Evolutionary conservation across 2,329 filamentous ascomycete species (phyloP), one percentile per base, ranked within the genome.

Genomic region (Mariannaea elegans): DNA sequence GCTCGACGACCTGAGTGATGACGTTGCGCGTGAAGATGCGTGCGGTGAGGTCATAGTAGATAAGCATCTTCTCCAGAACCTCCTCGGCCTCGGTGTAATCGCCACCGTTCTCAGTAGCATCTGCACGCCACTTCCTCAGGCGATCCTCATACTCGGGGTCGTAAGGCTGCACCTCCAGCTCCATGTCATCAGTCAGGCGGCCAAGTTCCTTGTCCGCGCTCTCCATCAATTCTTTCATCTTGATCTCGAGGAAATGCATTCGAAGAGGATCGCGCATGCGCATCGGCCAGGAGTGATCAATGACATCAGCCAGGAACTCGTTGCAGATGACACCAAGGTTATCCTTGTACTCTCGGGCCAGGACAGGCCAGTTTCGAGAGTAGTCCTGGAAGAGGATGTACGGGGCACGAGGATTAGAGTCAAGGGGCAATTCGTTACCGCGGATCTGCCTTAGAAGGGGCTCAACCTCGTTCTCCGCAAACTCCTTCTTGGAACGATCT

Each of bases 321-420:
- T 82, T 82, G 73, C 82, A 84, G 29, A 84, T 82, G 18, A 84
- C 81, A 14, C 80, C 78, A 0, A 84, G 75, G 46, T 84, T 84
- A 62, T 84, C 81, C 73, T 83, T 84, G 74, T 83, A 82, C 67
- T 84, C 82, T 52, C 81, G 80, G 0, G 81, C 82, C 12, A 84
- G 73, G n/a, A 76, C 74, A 3, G 82, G 80, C 82, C 82, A 84
- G 69, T 82, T 81, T 59, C 81, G 78, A 2, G 80, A 82, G 65
- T 83, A 84, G 59, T 81, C 81, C 55, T 84, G 81, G 71, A 84
- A 84, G 12, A 84, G 75, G 68, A 84, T 84, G 70, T 84, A 84
- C 2, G 82, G 81, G 0, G 82, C 82, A 27, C 82, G 77, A 1
- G 82, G 82, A 64, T 84, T 84, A 0, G 81, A 80, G 63, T 84